Evolutionary conservation across 2,329 filamentous ascomycete species (phyloP).

Genomic region (Clonostachys rosea): DNA sequence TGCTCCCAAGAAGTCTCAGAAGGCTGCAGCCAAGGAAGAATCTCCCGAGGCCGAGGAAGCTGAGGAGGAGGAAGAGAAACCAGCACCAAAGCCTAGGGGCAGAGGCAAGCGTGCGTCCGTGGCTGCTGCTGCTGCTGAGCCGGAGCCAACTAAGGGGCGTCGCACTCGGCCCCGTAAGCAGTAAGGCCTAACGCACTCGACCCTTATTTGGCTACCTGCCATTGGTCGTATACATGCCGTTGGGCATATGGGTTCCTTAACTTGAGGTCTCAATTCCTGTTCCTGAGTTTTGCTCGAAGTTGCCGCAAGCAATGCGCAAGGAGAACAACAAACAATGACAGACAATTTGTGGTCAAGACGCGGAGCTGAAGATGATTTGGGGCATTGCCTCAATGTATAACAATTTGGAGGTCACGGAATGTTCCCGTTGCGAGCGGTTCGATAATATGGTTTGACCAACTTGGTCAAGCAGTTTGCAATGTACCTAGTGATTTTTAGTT

Average conservation of each 20-base stretch:
- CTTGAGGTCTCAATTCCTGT: not conserved
- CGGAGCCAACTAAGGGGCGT: conserved; percentile 1
- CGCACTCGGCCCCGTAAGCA: not conserved
- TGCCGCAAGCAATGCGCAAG: conserved; percentile 1
- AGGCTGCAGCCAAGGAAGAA: conserved; percentile 7
- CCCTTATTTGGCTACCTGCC: not conserved
- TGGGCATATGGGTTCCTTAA: not conserved
- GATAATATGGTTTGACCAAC: too few relatives aligned
- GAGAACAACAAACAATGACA: too few relatives aligned
- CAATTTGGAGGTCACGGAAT: too few relatives aligned
- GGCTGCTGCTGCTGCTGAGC: conserved; percentile 7
- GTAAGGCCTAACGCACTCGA: not conserved
- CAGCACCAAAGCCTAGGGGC: conserved; percentile 9
- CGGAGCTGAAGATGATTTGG: too few relatives aligned
- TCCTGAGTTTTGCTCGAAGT: conserved; percentile 4
- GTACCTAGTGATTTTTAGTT: too few relatives aligned
- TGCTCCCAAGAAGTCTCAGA: conserved; percentile 9
- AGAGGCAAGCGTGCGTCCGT: not conserved
- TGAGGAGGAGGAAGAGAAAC: conserved; percentile 14
- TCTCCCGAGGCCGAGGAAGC: not conserved
- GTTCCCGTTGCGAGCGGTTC: too few relatives aligned
- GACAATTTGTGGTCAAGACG: too few relatives aligned
- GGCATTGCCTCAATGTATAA: too few relatives aligned
- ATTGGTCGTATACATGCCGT: not conserved
- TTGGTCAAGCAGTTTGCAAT: too few relatives aligned